These are phyloP conservation scores for Naganishia randhawae DNA, from an alignment of 768 basidiomycete species.

Conservation along the genomic window DNA sequence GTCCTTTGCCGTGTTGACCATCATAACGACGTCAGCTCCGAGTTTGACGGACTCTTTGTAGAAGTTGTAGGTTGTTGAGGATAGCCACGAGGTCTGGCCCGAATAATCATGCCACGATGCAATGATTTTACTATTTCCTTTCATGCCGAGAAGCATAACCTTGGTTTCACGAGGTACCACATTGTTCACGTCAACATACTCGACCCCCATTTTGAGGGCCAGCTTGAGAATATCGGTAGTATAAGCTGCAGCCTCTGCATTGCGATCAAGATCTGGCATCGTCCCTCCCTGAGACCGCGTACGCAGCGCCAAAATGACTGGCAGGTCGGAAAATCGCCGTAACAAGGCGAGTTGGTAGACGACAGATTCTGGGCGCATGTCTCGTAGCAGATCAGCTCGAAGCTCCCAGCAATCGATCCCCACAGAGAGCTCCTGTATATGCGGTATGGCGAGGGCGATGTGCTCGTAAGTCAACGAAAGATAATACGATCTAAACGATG, in stretches of 20 bases:
- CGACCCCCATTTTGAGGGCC: conserved; percentile 60
- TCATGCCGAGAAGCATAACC: conserved; percentile 59
- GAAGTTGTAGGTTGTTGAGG: conserved; percentile 8
- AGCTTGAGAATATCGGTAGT: conserved; percentile 62
- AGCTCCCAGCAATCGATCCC: conserved; percentile 32
- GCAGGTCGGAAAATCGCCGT: conserved; percentile 70
- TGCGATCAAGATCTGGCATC: conserved; percentile 72
- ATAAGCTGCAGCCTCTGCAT: conserved; percentile 70
- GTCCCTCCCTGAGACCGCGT: conserved; percentile 86
- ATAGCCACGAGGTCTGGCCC: conserved; percentile 52
- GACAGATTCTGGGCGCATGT: conserved; percentile 9
- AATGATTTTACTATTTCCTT: conserved; percentile 73
- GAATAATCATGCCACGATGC: conserved; percentile 95
- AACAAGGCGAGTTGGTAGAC: conserved; percentile 68
- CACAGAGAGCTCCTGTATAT: conserved; percentile 28
- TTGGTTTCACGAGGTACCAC: conserved; percentile 65
- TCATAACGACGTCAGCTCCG: conserved; percentile 85
- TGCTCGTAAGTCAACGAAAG: conserved; percentile 27
- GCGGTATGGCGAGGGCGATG: conserved; percentile 28
- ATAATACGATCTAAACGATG: conserved; percentile 24
- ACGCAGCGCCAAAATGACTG: conserved; percentile 86
- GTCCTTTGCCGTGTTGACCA: conserved; percentile 75
- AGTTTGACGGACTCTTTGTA: conserved; percentile 42
- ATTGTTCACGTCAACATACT: conserved; percentile 89
- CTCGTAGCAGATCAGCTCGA: conserved; percentile 22